A percentile compares a stretch with the other conserved stretches of the same genome.
Evolutionary conservation across 2,329 filamentous ascomycete genomes (phyloP).

Genomic region (Allantophomopsis cytisporea): DNA sequence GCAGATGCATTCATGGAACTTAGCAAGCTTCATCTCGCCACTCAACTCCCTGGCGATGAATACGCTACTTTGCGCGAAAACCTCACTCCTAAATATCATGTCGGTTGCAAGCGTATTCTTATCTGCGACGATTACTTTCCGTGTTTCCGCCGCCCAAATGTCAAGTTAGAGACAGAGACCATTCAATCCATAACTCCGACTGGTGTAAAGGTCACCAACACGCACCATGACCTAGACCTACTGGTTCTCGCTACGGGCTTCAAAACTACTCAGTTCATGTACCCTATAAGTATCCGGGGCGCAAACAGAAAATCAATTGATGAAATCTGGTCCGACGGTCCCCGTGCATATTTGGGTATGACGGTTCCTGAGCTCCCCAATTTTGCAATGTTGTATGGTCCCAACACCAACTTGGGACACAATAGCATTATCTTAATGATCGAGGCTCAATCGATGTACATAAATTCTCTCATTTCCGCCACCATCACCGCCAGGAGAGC

Average conservation of each 20-base stretch:
- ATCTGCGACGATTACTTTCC: slow-evolving; percentile 57
- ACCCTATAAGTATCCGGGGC: slow-evolving; percentile 38
- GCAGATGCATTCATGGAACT: slow-evolving; percentile 10
- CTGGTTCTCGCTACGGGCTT: slow-evolving; percentile 58
- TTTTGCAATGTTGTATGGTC: slow-evolving; percentile 44
- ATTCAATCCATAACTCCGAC: slow-evolving; percentile 44
- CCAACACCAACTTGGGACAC: slow-evolving; percentile 33
- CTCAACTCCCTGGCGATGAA: slow-evolving; percentile 36
- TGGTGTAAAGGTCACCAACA: slow-evolving; percentile 43
- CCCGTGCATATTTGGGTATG: slow-evolving; percentile 34
- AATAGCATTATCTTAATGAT: slow-evolving; percentile 49
- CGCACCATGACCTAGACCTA: slow-evolving; percentile 39
- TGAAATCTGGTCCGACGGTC: slow-evolving; percentile 39
- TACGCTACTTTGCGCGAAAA: slow-evolving; percentile 39
- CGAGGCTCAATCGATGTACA: slow-evolving; percentile 39
- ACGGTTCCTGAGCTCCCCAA: slow-evolving; percentile 37
- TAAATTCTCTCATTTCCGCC: slow-evolving; percentile 32
- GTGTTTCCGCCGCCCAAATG: slow-evolving; percentile 45
- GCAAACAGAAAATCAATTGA: slow-evolving; percentile 24
- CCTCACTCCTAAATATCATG: slow-evolving; percentile 48
- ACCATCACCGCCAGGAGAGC: slow-evolving; percentile 29
- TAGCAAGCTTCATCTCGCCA: slow-evolving; percentile 31
- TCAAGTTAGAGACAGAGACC: slow-evolving; percentile 41
- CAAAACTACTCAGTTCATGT: slow-evolving; percentile 45
- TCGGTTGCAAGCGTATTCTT: slow-evolving; percentile 49